Evolutionary conservation across 176 grass and related monocot species (phyloP).

Genomic region (Rhynchospora pubera): DNA sequence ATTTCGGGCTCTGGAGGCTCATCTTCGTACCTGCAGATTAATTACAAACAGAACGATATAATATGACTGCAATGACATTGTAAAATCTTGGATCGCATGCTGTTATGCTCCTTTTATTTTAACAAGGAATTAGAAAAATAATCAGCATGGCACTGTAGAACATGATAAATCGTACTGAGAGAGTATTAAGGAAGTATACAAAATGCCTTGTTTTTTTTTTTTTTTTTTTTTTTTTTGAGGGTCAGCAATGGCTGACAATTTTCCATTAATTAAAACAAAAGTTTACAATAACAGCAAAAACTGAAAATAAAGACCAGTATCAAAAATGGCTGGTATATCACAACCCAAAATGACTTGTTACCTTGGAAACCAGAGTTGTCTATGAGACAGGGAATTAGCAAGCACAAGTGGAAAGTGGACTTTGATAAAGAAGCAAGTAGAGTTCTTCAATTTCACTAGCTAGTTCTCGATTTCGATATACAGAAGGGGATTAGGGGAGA

Average conservation of each 20-base stretch:
- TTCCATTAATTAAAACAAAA: no score
- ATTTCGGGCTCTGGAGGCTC: slow-evolving; percentile 68
- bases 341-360: no score
- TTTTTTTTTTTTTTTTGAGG: no score
- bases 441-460: neutral
- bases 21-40: slow-evolving; percentile 56
- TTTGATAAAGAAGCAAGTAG: neutral
- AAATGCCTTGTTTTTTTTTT: no score
- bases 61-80: neutral
- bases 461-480: neutral
- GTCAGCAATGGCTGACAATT: no score
- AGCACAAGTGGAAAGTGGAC: neutral
- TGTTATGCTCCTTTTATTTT: neutral
- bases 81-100: no score
- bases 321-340: no score
- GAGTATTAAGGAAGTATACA: neutral
- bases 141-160: neutral
- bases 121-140: neutral
- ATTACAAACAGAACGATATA: neutral
- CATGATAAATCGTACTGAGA: neutral
- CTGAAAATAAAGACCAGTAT: no score
- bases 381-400: neutral
- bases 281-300: no score
- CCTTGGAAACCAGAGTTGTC: no score
- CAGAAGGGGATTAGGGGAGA: no score